These are phyloP conservation scores for Paralagenidium karlingii DNA, from an alignment of 352 stramenopile genomes.

Conservation along the genomic window DNA sequence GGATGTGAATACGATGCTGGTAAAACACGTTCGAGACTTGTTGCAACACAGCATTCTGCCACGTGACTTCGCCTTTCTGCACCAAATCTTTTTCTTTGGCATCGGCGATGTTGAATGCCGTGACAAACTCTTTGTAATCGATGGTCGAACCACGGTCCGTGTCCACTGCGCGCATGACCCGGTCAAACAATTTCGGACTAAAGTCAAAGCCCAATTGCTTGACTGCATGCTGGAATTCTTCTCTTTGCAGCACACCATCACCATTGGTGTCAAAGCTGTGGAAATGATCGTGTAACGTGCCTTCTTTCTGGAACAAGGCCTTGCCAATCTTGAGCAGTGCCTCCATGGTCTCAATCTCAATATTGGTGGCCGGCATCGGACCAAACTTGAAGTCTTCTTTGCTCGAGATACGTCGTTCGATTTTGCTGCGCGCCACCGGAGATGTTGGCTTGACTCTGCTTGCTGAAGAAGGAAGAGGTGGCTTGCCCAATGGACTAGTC, in stretches of 20 bases:
- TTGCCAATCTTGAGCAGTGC: constrained; percentile 66
- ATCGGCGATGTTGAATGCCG: constrained; percentile 82
- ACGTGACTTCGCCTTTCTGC: constrained; percentile 58
- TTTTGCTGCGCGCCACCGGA: constrained; percentile 16
- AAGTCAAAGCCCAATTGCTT: constrained; percentile 57
- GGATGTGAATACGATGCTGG: constrained; percentile 89
- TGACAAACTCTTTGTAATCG: constrained; percentile 88
- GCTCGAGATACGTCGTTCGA: constrained; percentile 31
- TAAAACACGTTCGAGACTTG: constrained; percentile 91
- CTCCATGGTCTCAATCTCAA: constrained; percentile 76
- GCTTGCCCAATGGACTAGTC: constrained; percentile 9
- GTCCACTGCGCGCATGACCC: constrained; percentile 81
- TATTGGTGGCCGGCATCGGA: constrained; percentile 28
- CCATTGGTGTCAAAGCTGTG: constrained; percentile 75
- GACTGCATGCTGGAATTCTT: constrained; percentile 67
- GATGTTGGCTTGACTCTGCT: too few relatives aligned
- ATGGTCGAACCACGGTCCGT: constrained; percentile 81
- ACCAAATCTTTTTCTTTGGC: constrained; percentile 41
- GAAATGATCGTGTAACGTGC: constrained; percentile 75
- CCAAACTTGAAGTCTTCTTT: constrained; percentile 56
- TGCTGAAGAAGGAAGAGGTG: too few relatives aligned
- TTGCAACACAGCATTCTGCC: constrained; percentile 88
- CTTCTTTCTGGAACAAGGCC: constrained; percentile 53
- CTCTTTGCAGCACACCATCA: constrained; percentile 64
- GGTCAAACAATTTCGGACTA: constrained; percentile 29